Conservation (phyloP, 257 asterid genomes). For the Oldenlandia corymbosa region DNA sequence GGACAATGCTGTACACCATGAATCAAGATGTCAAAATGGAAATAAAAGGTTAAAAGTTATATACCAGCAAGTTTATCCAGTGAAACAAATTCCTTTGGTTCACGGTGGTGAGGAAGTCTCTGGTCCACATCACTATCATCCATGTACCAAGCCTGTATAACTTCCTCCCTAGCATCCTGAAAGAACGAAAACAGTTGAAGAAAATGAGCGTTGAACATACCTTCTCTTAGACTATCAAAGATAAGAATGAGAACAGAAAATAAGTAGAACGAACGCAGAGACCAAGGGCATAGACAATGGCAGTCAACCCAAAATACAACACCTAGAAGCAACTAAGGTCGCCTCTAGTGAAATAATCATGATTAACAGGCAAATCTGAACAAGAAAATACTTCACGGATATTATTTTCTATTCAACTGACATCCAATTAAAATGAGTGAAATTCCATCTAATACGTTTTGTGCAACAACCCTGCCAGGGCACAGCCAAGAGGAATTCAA, state of each 20-base stretch:
- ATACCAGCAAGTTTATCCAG: slow-evolving; percentile 85
- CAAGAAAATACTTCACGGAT: background rate
- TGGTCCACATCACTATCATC: slow-evolving; percentile 85
- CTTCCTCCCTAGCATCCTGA: slow-evolving; percentile 69
- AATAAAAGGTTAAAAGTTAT: background rate
- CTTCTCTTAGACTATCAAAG: background rate
- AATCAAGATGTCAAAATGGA: background rate
- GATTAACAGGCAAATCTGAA: background rate
- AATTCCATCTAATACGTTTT: background rate
- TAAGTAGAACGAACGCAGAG: background rate
- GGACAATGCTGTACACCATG: too few relatives aligned
- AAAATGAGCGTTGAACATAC: background rate
- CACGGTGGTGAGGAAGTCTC: slow-evolving; percentile 87
- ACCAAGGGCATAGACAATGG: background rate
- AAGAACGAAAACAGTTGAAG: slow-evolving; percentile 9
- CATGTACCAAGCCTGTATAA: slow-evolving; percentile 97
- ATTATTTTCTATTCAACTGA: background rate
- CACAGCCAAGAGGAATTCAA: too few relatives aligned
- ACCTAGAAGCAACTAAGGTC: background rate
- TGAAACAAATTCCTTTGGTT: slow-evolving; percentile 73
- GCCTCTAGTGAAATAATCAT: too few relatives aligned
- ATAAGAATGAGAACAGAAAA: background rate
- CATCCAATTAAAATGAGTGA: background rate
- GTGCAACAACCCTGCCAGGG: too few relatives aligned
- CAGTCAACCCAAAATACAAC: background rate